Base-by-base conservation (phyloP, 176 grass and related monocot genomes). In the Raddia distichophylla region DNA sequence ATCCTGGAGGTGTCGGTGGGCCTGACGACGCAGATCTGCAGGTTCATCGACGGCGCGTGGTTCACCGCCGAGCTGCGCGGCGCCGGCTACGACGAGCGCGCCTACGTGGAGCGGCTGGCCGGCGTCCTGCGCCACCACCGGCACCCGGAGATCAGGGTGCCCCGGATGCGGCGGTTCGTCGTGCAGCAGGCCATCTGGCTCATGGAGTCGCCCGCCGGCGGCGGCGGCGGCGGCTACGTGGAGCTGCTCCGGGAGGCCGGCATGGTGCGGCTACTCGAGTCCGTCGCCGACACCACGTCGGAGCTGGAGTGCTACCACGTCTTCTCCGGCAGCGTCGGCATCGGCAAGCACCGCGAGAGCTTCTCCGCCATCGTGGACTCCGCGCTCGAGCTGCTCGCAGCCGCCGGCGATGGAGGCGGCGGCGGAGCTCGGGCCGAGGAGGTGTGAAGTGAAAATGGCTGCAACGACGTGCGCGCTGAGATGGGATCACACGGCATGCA, bases 281-380 rank as follows among this genome's bases (percentile, higher is more conserved):
- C 33, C 4, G 32, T 92, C 27, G 84, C 82, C 3, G 84, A 90
- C 35, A 90, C 93, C 8, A 92, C 90, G 42, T 96, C 90, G 16
- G 90, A 96, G 79, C 90, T 96, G 0, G 93, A 96, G 82, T 90
- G 90, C 80, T 96, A 90, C 75, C 86, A 90, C 64, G 71, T 90
- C 18, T 96, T 96, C 83, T 92, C 93, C 0, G 93, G 93, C 42
- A 93, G 90, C 49, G 90, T 97, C 17, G 89, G 91, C 33, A 50
- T 97, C 74, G 67, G 82, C 77, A 75, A 66, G 71, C 86, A 91
- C 37, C 61, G 82, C 12, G 77, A 66, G 58, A 85, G 49, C 45
- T 83, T 96, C 20, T 85, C 67, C 12, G 67, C 9, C 33, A 74
- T 90, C 7, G 80, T 96, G 13, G 85, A 96, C 7, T 71, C 45